phyloP scores from a whole-genome alignment of 129 eudicot species.

The Dittrichia graveolens region DNA sequence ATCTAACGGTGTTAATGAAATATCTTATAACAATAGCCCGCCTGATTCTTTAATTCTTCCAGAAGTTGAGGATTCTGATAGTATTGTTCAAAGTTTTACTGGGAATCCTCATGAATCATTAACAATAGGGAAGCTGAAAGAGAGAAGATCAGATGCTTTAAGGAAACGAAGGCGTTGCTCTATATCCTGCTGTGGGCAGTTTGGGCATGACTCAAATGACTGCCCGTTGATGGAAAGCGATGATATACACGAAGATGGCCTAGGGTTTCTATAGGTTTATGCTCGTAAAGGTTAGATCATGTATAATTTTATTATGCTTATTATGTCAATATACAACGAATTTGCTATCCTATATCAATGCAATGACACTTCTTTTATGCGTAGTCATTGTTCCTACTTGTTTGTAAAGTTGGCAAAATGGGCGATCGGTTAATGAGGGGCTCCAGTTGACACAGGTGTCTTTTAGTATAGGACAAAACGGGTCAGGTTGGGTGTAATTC shows the following conservation, averaged over 20 bases:
- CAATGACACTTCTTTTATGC: constrained; percentile 25
- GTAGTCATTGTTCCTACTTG: not conserved
- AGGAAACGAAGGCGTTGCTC: constrained; percentile 66
- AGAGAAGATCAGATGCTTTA: constrained; percentile 53
- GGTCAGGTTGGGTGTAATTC: no score
- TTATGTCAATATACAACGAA: constrained; percentile 16
- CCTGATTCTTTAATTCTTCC: constrained; percentile 63
- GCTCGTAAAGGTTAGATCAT: constrained; percentile 30
- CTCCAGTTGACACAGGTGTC: not conserved
- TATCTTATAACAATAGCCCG: constrained; percentile 53
- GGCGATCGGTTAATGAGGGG: not conserved
- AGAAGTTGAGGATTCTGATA: constrained; percentile 82
- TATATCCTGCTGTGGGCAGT: constrained; percentile 66
- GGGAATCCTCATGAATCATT: constrained; percentile 50
- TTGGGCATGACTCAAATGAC: constrained; percentile 67
- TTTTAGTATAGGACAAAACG: no score
- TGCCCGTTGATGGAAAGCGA: constrained; percentile 67
- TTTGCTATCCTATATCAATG: constrained; percentile 19
- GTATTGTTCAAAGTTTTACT: constrained; percentile 63
- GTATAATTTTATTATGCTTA: constrained; percentile 20
- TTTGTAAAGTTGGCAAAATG: not conserved
- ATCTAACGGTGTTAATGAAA: constrained; percentile 35
- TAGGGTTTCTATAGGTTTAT: constrained; percentile 63
- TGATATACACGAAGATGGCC: constrained; percentile 51
- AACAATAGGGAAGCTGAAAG: constrained; percentile 53